Base-by-base conservation (phyloP, 2,329 filamentous ascomycete genomes). In the Phoma sp. region DNA sequence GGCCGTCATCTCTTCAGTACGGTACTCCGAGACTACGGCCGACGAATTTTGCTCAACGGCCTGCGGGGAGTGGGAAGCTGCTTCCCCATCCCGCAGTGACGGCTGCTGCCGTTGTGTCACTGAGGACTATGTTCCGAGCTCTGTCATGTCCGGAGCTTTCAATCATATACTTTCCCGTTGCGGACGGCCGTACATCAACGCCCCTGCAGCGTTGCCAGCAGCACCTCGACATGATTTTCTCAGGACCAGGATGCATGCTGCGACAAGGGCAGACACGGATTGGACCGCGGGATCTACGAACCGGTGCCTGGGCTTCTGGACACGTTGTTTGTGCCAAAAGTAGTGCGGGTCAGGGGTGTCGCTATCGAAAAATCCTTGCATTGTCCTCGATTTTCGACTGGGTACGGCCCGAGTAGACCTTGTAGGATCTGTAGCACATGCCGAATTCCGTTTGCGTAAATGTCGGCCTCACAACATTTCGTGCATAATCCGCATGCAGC, bases 211-310 rank as follows among this genome's bases (percentile, higher is more conserved):
- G 40, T 35, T 10, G 36, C 32, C 39, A 57, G 29, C 41, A 59
- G 29, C 41, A 48, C 30, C 39, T 47, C 37, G 27, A 43, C 24
- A 44, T 42, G 41, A 18, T 49, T 41, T 45, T 41, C 13, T 46
- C 47, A 18, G 43, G 46, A 55, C 56, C 43, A 53, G 54, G 54
- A 45, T 57, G 45, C 32, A 14, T 47, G 37, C 52, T 50, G 46
- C 52, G 46, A 55, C 52, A 41, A 53, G 52, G 52, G 52, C 46
- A 55, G 46, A 33, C 60, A 55, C 69, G 69, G 68, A 68, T 65
- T 69, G 64, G 61, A 68, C 65, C 67, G 70, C 70, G 66, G 65
- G 70, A 74, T 74, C 71, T 71, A 66, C 70, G 66, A 74, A 73
- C 70, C 66, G 65, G 65, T 70, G 66, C 67, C 65, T 65, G 66